A percentile compares a stretch with the other conserved stretches of the same genome.
phyloP scores from a whole-genome alignment of 78 protist genomes.

The Bodo saltans region DNA sequence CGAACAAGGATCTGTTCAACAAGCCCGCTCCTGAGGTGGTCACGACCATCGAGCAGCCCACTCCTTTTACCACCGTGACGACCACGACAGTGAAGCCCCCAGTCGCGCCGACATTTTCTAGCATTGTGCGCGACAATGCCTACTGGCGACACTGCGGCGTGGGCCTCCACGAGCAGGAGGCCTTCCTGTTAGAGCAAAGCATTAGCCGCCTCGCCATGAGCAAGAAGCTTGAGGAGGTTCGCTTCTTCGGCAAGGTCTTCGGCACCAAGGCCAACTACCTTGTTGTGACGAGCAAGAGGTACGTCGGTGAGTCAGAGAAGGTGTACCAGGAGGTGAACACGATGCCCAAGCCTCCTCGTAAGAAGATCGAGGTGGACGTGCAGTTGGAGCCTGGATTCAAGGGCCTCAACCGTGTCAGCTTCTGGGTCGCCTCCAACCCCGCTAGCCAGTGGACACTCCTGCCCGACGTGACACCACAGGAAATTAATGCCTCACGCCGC shows the following conservation, averaged over 20 bases:
- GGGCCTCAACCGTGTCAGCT: constrained; percentile 38
- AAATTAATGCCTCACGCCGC: constrained; percentile 16
- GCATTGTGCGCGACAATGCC: not conserved
- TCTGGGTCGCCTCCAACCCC: constrained; percentile 23
- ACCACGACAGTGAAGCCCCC: constrained; percentile 6
- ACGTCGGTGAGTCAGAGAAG: not conserved
- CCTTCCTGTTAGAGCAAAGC: not conserved
- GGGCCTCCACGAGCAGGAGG: constrained; percentile 15
- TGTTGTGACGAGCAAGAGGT: not conserved
- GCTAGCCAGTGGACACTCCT: constrained; percentile 25
- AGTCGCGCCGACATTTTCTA: not conserved
- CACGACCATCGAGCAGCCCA: not conserved
- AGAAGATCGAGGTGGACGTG: constrained; percentile 16
- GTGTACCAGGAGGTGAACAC: not conserved
- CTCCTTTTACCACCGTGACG: not conserved
- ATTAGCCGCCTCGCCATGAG: not conserved
- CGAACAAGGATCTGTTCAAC: not conserved
- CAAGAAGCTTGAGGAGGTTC: not conserved
- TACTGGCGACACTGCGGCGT: not conserved
- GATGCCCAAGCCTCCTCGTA: constrained; percentile 22
- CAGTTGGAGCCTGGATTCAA: constrained; percentile 14
- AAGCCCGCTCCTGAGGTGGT: not conserved
- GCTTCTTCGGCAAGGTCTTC: constrained; percentile 32
- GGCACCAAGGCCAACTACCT: constrained; percentile 36
- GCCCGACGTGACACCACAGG: constrained; percentile 40